Conservation (phyloP, 306 rosid genomes). For the Cyclanthera cordifolia region DNA sequence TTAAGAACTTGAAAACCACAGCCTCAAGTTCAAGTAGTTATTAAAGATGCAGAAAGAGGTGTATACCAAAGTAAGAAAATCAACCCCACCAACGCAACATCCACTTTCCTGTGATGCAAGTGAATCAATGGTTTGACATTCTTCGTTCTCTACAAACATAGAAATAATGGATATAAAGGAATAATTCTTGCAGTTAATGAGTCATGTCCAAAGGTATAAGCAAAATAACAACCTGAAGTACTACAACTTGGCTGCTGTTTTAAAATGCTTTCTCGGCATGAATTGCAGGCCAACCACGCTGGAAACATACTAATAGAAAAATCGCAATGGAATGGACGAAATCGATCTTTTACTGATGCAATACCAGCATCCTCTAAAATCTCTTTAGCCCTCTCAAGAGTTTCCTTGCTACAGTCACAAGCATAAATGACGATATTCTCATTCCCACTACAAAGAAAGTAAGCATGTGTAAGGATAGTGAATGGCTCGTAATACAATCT, state of each 20-base stretch:
- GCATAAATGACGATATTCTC: conserved; percentile 55
- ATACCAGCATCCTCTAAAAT: conserved; percentile 27
- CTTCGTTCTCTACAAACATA: conserved; percentile 29
- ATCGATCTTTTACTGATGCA: conserved; percentile 30
- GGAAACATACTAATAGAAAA: conserved; percentile 48
- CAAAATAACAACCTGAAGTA: conserved; percentile 38
- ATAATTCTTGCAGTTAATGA: background rate
- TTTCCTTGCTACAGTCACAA: conserved; percentile 71
- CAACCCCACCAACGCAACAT: conserved; percentile 68
- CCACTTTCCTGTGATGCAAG: conserved; percentile 23
- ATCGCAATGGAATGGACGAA: conserved; percentile 63
- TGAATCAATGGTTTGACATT: conserved; percentile 9
- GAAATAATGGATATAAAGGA: conserved; percentile 11
- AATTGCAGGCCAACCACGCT: conserved; percentile 56
- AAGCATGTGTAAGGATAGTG: conserved; percentile 7
- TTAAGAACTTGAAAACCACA: background rate
- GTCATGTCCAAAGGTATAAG: background rate
- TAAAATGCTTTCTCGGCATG: conserved; percentile 27
- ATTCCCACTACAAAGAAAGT: conserved; percentile 45
- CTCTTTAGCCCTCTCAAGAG: conserved; percentile 54
- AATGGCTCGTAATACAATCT: background rate
- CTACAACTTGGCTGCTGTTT: conserved; percentile 17
- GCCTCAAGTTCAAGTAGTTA: background rate
- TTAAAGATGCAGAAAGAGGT: conserved; percentile 1
- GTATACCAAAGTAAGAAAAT: conserved; percentile 70